These are phyloP conservation scores for Diaporthe ilicicola DNA, from an alignment of 2,329 filamentous ascomycete species.

Conservation along the genomic window DNA sequence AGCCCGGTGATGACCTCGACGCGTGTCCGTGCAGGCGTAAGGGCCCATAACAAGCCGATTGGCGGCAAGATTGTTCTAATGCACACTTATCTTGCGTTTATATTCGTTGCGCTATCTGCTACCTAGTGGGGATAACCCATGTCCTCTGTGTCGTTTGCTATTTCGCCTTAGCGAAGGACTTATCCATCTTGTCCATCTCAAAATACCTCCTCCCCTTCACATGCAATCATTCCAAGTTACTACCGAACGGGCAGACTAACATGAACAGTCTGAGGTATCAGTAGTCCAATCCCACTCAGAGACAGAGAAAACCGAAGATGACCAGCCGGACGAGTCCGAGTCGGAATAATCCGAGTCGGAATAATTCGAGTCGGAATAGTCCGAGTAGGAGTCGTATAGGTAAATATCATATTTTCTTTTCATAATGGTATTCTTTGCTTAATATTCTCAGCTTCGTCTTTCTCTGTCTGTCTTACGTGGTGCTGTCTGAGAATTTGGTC, in stretches of 20 bases:
- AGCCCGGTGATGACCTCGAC: not conserved
- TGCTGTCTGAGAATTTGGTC: not conserved
- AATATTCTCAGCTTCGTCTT: not conserved
- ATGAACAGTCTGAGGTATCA: constrained; percentile 5
- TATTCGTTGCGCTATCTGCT: not conserved
- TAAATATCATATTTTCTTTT: not conserved
- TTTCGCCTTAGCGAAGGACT: not conserved
- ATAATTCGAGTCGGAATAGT: not conserved
- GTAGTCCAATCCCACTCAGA: not conserved
- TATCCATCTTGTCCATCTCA: not conserved
- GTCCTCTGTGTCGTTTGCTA: not conserved
- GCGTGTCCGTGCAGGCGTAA: not conserved
- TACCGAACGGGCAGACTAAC: not conserved
- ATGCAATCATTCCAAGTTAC: too few species aligned
- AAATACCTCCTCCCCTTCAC: not conserved
- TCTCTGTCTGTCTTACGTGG: not conserved
- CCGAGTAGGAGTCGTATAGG: not conserved
- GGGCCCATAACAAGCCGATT: not conserved
- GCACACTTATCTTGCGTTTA: not conserved
- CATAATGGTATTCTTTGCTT: not conserved
- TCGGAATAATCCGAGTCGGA: not conserved
- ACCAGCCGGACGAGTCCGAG: not conserved
- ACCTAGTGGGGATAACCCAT: too few species aligned
- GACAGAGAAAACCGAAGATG: not conserved
- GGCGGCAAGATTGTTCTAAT: not conserved